A percentile compares a stretch with the other conserved stretches of the same genome.
Conservation (phyloP, 305 asterid genomes). For the Fraxinus nigra region DNA sequence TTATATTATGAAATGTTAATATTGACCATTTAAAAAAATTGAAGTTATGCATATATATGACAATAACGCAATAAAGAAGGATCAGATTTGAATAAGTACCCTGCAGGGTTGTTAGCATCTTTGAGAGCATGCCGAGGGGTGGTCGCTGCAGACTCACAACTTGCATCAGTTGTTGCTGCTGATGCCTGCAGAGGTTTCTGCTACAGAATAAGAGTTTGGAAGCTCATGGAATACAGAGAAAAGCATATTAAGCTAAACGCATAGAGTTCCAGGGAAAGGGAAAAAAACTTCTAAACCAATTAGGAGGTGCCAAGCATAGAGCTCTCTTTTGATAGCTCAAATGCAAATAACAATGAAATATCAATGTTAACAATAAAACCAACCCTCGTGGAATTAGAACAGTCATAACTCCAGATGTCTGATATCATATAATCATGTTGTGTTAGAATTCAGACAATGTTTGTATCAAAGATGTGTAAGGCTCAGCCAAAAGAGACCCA, state of each 20-base stretch:
- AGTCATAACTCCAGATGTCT: neutral
- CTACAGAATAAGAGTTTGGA: slow-evolving; percentile 1
- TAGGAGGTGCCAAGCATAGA: neutral
- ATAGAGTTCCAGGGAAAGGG: neutral
- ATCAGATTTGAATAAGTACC: slow-evolving; percentile 43
- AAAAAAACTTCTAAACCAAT: neutral
- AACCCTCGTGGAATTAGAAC: neutral
- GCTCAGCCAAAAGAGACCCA: neutral
- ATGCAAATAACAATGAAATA: neutral
- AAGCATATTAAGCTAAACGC: neutral
- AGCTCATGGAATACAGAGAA: neutral
- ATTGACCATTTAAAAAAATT: slow-evolving; percentile 1
- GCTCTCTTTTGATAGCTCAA: neutral
- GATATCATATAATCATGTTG: neutral
- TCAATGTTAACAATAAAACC: neutral
- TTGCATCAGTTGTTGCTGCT: slow-evolving; percentile 46
- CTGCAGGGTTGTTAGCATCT: slow-evolving; percentile 72
- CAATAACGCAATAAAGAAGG: neutral
- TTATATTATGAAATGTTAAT: neutral
- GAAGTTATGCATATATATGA: neutral
- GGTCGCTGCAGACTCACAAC: slow-evolving; percentile 54
- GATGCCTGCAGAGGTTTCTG: slow-evolving; percentile 32
- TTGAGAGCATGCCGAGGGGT: slow-evolving; percentile 47
- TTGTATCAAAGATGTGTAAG: neutral
- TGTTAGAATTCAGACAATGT: neutral